phyloP scores from a whole-genome alignment of 176 grass and related monocot genomes.

The Carex cristatella region DNA sequence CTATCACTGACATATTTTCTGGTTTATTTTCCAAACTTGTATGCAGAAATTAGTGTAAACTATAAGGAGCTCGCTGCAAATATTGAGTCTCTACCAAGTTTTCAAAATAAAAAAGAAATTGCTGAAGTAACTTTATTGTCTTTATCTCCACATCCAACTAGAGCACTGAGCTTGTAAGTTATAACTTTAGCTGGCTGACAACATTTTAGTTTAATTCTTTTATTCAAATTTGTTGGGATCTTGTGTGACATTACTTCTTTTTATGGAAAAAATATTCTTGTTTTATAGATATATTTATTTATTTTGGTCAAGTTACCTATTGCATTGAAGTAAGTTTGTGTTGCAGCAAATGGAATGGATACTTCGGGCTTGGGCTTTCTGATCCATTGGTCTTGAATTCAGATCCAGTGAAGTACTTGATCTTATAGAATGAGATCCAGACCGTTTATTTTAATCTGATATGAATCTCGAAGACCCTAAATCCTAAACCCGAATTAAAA shows the following conservation, averaged over 20 bases:
- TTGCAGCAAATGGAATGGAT: background rate
- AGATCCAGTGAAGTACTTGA: too few species aligned
- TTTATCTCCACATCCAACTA: background rate
- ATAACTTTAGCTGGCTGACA: background rate
- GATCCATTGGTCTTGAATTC: background rate
- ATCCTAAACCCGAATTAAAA: too few species aligned
- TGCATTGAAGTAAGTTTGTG: background rate
- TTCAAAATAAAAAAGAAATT: background rate
- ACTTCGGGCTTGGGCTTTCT: background rate
- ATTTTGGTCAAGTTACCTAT: background rate
- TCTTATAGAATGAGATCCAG: too few species aligned
- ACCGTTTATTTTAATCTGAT: too few species aligned
- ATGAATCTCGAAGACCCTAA: too few species aligned
- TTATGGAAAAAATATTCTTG: background rate
- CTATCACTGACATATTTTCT: background rate
- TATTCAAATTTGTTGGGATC: conserved; percentile 4
- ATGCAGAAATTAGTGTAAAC: background rate
- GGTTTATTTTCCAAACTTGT: background rate
- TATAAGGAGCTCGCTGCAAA: background rate
- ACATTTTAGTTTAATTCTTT: background rate
- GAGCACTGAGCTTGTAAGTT: background rate
- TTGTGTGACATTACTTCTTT: background rate
- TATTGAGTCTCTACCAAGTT: background rate
- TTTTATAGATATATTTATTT: background rate
- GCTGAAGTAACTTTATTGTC: background rate